phyloP scores from a whole-genome alignment of 2,329 filamentous ascomycete species.

The Botrytis hyacinthi region DNA sequence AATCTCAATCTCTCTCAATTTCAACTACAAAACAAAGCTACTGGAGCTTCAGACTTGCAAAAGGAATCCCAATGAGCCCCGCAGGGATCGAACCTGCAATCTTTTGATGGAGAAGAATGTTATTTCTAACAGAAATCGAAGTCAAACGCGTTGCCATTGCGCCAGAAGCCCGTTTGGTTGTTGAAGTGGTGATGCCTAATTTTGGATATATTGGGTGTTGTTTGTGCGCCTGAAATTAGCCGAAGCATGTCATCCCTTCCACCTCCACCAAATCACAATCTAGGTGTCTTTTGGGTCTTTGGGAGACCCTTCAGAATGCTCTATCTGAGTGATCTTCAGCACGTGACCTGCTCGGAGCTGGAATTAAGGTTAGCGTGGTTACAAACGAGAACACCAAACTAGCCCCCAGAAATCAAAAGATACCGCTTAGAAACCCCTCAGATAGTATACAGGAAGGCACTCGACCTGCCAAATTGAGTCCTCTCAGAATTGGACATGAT shows the following conservation, averaged over 20 bases:
- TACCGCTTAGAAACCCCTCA: no score
- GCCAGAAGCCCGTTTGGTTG: background rate
- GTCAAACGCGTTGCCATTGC: background rate
- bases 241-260: background rate
- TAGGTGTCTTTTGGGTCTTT: no score
- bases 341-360: no score
- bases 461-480: no score
- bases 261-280: no score
- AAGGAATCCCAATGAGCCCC: background rate
- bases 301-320: no score
- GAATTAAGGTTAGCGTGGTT: no score
- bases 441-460: no score
- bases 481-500: no score
- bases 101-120: background rate
- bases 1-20: background rate
- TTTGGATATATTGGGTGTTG: accelerated
- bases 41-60: background rate
- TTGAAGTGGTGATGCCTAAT: accelerated
- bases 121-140: background rate
- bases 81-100: background rate
- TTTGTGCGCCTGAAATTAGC: background rate
- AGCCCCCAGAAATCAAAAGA: no score
- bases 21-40: background rate
- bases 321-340: no score
- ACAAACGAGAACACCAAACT: no score